Evolutionary conservation across 2,329 filamentous ascomycete species (phyloP).

Genomic region (Aspergillus udagawae): DNA sequence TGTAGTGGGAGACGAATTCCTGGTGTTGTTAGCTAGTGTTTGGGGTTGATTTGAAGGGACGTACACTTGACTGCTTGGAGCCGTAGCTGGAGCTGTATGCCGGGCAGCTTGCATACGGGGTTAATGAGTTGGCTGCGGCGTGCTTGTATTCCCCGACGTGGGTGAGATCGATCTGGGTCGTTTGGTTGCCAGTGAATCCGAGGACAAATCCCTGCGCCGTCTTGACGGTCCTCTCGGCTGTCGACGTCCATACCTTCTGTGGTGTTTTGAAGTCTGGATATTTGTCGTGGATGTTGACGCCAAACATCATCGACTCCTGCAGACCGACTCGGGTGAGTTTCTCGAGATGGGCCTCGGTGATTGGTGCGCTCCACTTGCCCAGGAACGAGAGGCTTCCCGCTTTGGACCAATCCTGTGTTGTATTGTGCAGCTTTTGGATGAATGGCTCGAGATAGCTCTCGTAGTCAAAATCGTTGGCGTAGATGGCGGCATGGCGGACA

Average conservation of each 20-base stretch:
- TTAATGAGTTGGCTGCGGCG: constrained; percentile 57
- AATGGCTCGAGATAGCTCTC: constrained; percentile 57
- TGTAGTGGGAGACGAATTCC: constrained; percentile 42
- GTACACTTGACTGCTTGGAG: constrained; percentile 51
- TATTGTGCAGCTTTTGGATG: constrained; percentile 56
- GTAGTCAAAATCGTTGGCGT: constrained; percentile 58
- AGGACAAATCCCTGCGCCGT: constrained; percentile 57
- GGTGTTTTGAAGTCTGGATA: constrained; percentile 55
- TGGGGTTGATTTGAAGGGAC: constrained; percentile 35
- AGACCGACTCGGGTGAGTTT: constrained; percentile 60
- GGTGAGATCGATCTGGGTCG: constrained; percentile 51
- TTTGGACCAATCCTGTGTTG: constrained; percentile 55
- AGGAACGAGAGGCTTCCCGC: constrained; percentile 56
- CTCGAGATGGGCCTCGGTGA: constrained; percentile 53
- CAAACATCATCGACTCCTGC: constrained; percentile 57
- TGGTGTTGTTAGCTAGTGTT: not conserved
- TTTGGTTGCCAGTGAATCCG: constrained; percentile 51
- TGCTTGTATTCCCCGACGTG: constrained; percentile 55
- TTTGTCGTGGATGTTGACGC: constrained; percentile 55
- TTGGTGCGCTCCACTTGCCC: constrained; percentile 53
- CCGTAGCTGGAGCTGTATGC: constrained; percentile 58
- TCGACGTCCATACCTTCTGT: constrained; percentile 58
- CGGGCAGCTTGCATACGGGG: constrained; percentile 62
- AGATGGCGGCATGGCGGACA: constrained; percentile 58
- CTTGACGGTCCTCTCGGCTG: constrained; percentile 58